Conservation (phyloP, 768 basidiomycete species). For the Lactarius akahatsu region DNA sequence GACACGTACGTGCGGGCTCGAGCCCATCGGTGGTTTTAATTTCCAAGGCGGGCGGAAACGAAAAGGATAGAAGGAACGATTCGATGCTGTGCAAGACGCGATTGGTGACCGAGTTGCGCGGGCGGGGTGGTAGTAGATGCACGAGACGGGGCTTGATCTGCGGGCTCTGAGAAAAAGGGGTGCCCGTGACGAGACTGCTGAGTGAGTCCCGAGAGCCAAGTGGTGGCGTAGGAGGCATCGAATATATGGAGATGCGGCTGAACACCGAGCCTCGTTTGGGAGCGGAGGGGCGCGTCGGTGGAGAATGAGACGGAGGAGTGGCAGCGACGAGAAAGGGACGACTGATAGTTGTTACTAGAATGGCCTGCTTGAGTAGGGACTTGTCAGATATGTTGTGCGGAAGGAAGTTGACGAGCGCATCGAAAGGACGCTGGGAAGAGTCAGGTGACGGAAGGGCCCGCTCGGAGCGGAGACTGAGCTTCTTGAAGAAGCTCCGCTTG, state of each 20-base stretch:
- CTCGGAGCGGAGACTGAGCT: conserved; percentile 16
- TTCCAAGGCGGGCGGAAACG: conserved; percentile 28
- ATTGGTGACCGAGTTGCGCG: conserved; percentile 31
- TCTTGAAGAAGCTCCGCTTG: conserved; percentile 7
- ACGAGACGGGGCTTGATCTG: conserved; percentile 34
- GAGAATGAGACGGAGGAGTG: conserved; percentile 17
- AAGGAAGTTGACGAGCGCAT: conserved; percentile 41
- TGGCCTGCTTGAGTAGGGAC: conserved; percentile 40
- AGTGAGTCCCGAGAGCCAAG: conserved; percentile 30
- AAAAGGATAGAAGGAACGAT: conserved; percentile 40
- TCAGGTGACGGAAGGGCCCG: conserved; percentile 33
- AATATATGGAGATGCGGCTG: conserved; percentile 26
- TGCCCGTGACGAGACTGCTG: conserved; percentile 2
- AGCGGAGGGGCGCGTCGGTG: conserved; percentile 12
- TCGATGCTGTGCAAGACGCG: conserved; percentile 39
- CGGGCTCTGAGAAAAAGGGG: conserved; percentile 8
- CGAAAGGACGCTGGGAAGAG: conserved; percentile 39
- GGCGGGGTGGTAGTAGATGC: conserved; percentile 36
- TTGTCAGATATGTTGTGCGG: conserved; percentile 36
- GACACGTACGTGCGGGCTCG: conserved; percentile 17
- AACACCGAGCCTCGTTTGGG: conserved; percentile 17
- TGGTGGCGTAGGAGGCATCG: conserved; percentile 31
- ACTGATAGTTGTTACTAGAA: conserved; percentile 42
- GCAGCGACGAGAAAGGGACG: conserved; percentile 39
- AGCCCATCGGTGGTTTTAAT: neutral